Base-by-base conservation (phyloP, 2,329 filamentous ascomycete species). In the Talaromyces sp. region DNA sequence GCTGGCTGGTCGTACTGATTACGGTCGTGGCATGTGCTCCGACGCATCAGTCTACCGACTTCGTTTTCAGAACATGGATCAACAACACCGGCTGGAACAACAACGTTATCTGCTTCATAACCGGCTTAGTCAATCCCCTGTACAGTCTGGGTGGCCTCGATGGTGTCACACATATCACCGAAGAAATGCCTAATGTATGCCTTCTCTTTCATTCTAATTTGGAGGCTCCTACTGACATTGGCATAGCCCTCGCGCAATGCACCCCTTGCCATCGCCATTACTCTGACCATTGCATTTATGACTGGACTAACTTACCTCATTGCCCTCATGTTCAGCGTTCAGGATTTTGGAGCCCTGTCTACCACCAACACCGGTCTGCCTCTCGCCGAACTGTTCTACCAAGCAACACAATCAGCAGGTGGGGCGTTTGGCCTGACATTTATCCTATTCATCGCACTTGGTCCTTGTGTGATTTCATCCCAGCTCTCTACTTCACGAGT, bases 381-480 rank as follows among this genome's bases (percentile, higher is more conserved):
- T 0, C 84, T 91, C n/a, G 85, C 87, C 8, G 85, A 87, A 58
- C 86, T 91, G 60, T 91, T 90, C 73, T 80, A 72, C 16, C 85
- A 87, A 69, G 84, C 83, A 1, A 86, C 84, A 0, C 80, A 81
- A 0, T 82, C 79, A 0, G 76, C 75, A 0, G 80, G 80, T 0
- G 85, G 84, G 0, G 82, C 85, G 0, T 81, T 83, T 0, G 84
- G 81, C 0, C 73, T 87, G 5, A 76, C 85, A 0, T 76, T 85
- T 62, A 72, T 76, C 61, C 67, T 76, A 6, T 76, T 73, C 70
- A 45, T 76, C 14, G 74, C 74, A 9, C 66, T 76, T 0, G 74
- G 74, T 0, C 74, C 74, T 11, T 76, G 74, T 33, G 71, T 75
- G 19, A 70, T 76, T 27, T 73, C 73, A 5, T 74, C 74, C 2